Percentiles rank a stretch among this genome's conserved stretches.
These are phyloP conservation scores for Fusarium solani-melongenae DNA, from an alignment of 2,329 filamentous ascomycete genomes.

Conservation along the genomic window DNA sequence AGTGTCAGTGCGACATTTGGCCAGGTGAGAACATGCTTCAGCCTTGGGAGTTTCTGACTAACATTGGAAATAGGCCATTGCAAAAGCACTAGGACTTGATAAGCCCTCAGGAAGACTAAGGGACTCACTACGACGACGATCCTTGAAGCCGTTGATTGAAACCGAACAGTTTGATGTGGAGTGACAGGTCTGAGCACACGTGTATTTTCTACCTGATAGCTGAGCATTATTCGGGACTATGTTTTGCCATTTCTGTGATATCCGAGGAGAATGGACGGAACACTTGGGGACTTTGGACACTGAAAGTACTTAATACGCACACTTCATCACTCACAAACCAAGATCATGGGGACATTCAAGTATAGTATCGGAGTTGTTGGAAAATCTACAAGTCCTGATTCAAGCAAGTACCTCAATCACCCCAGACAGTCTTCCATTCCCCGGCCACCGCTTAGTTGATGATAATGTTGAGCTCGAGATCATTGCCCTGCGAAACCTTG, in stretches of 20 bases:
- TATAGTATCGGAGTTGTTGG: not conserved
- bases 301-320: not conserved
- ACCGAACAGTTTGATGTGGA: not conserved
- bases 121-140: not conserved
- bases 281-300: not conserved
- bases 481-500: slow-evolving; percentile 19
- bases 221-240: not conserved
- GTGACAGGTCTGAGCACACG: not conserved
- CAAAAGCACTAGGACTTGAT: not conserved
- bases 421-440: not conserved
- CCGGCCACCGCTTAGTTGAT: slow-evolving; percentile 4
- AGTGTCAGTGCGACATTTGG: not conserved
- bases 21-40: not conserved
- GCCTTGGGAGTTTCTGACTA: not conserved
- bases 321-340: not conserved
- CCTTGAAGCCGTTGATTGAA: not conserved
- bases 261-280: not conserved
- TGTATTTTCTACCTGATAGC: not conserved
- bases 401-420: not conserved
- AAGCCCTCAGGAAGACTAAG: not conserved
- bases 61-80: not conserved
- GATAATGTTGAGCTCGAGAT: slow-evolving; percentile 35
- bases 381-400: not conserved
- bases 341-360: not conserved
- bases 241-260: not conserved